Base-by-base conservation (phyloP, 164 flowering plant species). In the Tinospora cordifolia region DNA sequence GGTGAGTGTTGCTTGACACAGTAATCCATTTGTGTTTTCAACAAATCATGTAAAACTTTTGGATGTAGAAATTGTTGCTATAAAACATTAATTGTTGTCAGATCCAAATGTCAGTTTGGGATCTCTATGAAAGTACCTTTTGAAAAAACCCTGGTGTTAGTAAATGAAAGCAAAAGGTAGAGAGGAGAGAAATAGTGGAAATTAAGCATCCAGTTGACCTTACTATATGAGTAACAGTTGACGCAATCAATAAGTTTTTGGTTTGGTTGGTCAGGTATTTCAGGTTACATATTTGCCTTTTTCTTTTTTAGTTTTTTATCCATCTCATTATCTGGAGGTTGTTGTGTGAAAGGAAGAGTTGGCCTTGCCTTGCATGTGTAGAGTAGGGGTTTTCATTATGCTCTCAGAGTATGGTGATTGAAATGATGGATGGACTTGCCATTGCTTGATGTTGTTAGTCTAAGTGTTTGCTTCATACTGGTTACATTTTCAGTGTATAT, bases 1-100 rank as follows among this genome's bases (percentile, higher is more conserved):
- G 97, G 98, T 92, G 79, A 77, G 83, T 14, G 14, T 8, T 22
- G 17, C 1, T 51, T 66, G 30, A 15, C 57, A 39, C 71, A 6
- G 30, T 63, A 6, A 39, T 63, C 2, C 19, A 40, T 19, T 17
- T 2, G 8, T 41, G 8, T 41, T 41, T 41, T 41, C 36, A 41
- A 4, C 46, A 41, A 41, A 11, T 41, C 46, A 8, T 41, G 46
- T 41, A 41, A 4, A 41, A 41, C 46, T 41, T 41, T 41, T 41
- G 46, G 59, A 51, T 47, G 14, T 30, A 30, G 36, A 30, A 30
- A 30, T 30, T 30, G 3, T 30, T 4, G 4, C 36, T 30, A 30
- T 30, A 30, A 30, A 30, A 30, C 4, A 4, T 30, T 1, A 30
- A 30, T 4, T 1, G 3, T 30, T 30, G 36, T 30, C 36, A 30